Percentiles rank a stretch among this genome's conserved stretches.
phyloP scores from a whole-genome alignment of 257 asterid genomes.

The Solanum megistacrolobum region DNA sequence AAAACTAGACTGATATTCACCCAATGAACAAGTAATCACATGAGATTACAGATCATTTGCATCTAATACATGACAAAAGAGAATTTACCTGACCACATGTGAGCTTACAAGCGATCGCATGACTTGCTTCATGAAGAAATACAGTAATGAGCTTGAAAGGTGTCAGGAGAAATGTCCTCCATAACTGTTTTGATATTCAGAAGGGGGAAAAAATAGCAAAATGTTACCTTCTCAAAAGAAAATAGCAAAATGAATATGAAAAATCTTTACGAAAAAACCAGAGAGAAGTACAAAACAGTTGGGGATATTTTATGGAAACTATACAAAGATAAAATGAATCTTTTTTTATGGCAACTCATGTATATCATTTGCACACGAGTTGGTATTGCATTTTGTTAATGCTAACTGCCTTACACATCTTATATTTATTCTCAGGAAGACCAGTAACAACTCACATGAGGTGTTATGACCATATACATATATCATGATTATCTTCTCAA shows the following conservation, averaged over 20 bases:
- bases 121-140: conserved; percentile 98
- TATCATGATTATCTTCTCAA: not conserved
- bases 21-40: not conserved
- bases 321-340: not conserved
- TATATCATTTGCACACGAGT: not conserved
- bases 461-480: not conserved
- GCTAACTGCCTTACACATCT: not conserved
- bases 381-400: not conserved
- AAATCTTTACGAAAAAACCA: not conserved
- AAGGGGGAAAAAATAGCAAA: not conserved
- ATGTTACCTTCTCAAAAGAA: not conserved
- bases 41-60: not conserved
- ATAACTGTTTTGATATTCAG: conserved; percentile 42
- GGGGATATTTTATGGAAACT: not conserved
- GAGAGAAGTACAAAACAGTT: not conserved
- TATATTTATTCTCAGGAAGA: not conserved
- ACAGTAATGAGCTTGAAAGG: conserved; percentile 97
- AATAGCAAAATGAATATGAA: not conserved
- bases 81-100: conserved; percentile 84
- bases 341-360: not conserved
- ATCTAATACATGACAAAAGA: not conserved
- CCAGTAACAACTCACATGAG: not conserved
- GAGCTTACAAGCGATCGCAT: conserved; percentile 92
- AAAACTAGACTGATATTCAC: not conserved
- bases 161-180: conserved; percentile 87